Conservation (phyloP, 2,329 filamentous ascomycete species). For the Neofusicoccum laricinum region DNA sequence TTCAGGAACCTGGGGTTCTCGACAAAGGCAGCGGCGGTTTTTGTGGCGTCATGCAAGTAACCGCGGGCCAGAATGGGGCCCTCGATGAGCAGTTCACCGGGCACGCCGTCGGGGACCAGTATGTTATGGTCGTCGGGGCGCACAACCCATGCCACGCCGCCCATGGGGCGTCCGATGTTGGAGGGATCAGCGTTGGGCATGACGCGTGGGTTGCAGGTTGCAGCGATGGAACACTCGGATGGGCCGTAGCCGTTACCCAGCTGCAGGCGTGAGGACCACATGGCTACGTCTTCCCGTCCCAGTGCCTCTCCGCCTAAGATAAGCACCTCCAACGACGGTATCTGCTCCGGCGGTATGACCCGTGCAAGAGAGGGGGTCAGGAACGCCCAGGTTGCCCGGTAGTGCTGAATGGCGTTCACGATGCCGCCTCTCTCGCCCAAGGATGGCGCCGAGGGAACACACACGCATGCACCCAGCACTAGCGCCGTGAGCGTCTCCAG, state of each 20-base stretch:
- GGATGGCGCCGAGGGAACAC: constrained; percentile 40
- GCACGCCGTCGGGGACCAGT: constrained; percentile 30
- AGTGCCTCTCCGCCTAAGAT: constrained; percentile 30
- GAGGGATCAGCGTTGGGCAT: constrained; percentile 22
- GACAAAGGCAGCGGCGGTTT: constrained; percentile 31
- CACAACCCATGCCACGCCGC: constrained; percentile 29
- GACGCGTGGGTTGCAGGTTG: constrained; percentile 20
- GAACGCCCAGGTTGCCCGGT: no score
- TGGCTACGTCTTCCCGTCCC: not conserved
- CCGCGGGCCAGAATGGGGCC: constrained; percentile 48
- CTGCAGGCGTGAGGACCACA: constrained; percentile 24
- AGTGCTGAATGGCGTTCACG: no score
- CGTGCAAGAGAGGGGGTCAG: no score
- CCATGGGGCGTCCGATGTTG: constrained; percentile 27
- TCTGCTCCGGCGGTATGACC: no score
- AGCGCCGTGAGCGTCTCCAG: constrained; percentile 33
- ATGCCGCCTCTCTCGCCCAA: no score
- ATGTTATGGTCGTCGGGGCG: constrained; percentile 25
- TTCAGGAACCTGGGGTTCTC: no score
- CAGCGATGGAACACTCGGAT: constrained; percentile 28
- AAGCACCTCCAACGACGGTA: no score
- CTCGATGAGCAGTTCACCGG: constrained; percentile 53
- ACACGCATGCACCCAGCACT: constrained; percentile 39
- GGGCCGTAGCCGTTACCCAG: constrained; percentile 31
- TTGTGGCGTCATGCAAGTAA: constrained; percentile 24